These are phyloP conservation scores for Volutella citrinella DNA, from an alignment of 2,329 filamentous ascomycete species.

Conservation along the genomic window DNA sequence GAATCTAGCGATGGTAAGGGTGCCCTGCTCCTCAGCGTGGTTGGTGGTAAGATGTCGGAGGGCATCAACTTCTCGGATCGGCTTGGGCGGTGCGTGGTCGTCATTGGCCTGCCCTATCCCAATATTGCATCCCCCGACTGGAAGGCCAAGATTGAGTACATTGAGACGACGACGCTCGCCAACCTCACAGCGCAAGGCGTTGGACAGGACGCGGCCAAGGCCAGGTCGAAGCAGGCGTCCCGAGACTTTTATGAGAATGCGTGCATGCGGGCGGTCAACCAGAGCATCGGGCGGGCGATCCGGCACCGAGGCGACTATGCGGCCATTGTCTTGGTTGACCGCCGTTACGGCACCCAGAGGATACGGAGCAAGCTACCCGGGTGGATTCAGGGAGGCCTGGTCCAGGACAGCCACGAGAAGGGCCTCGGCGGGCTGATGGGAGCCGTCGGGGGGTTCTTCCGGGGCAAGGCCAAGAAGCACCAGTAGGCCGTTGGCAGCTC, in stretches of 20 bases:
- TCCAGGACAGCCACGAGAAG: conserved; percentile 44
- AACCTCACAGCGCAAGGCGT: conserved; percentile 29
- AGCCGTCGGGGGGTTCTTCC: conserved; percentile 55
- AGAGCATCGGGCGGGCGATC: conserved; percentile 91
- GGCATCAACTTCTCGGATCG: conserved; percentile 97
- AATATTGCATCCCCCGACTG: conserved; percentile 88
- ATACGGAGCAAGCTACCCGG: conserved; percentile 78
- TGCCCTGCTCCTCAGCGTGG: conserved; percentile 81
- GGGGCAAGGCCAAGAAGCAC: conserved; percentile 38
- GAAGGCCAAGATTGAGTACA: conserved; percentile 87
- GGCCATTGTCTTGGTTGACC: conserved; percentile 81
- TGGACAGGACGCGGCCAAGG: conserved; percentile 23
- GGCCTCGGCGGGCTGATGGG: conserved; percentile 59
- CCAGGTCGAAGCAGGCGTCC: conserved; percentile 53
- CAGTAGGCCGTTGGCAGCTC: conserved; percentile 1
- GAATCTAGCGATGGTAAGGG: conserved; percentile 45
- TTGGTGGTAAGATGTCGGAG: conserved; percentile 93
- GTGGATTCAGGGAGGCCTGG: conserved; percentile 79
- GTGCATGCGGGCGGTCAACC: conserved; percentile 96
- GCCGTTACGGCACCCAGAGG: conserved; percentile 69
- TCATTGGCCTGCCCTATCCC: conserved; percentile 91
- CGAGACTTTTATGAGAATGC: conserved; percentile 89
- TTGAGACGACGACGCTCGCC: conserved; percentile 59
- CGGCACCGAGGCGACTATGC: conserved; percentile 87
- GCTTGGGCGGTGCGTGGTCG: conserved; percentile 82